Conservation (phyloP, 2,329 filamentous ascomycete species). For the Nothopassalora personata region DNA sequence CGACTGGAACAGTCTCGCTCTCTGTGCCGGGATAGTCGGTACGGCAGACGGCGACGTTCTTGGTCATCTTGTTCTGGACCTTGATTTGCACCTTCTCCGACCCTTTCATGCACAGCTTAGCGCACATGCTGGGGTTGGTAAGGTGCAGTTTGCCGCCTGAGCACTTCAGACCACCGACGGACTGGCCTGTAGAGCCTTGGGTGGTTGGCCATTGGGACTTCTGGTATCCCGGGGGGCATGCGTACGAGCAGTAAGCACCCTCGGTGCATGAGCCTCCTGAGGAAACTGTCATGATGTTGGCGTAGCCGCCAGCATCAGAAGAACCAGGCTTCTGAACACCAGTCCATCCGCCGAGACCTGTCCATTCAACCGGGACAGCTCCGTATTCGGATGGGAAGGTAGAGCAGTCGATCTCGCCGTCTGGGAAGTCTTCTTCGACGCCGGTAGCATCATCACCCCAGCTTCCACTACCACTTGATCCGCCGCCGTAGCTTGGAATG, state of each 20-base stretch:
- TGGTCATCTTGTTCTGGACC: slow-evolving; percentile 67
- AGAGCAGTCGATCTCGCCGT: slow-evolving; percentile 64
- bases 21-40: slow-evolving; percentile 96
- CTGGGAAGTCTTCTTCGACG: slow-evolving; percentile 65
- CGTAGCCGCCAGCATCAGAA: slow-evolving; percentile 32
- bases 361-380: slow-evolving; percentile 63
- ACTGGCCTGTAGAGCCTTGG: slow-evolving; percentile 77
- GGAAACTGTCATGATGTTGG: slow-evolving; percentile 60
- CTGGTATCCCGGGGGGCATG: slow-evolving; percentile 84
- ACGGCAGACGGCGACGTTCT: slow-evolving; percentile 72
- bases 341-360: slow-evolving; percentile 68
- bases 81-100: slow-evolving; percentile 58
- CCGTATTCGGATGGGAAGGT: slow-evolving; percentile 78
- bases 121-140: slow-evolving; percentile 60
- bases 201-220: slow-evolving; percentile 82
- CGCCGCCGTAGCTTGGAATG: background rate
- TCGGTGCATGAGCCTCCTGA: slow-evolving; percentile 58
- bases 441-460: slow-evolving; percentile 42
- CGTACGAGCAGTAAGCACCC: slow-evolving; percentile 80
- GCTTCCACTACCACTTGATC: background rate
- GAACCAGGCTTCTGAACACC: slow-evolving; percentile 59
- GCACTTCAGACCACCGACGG: slow-evolving; percentile 83
- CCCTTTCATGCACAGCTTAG: slow-evolving; percentile 70
- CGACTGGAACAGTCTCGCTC: slow-evolving; percentile 74
- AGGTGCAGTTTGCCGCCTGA: slow-evolving; percentile 70